A percentile compares a stretch with the other conserved stretches of the same genome.
Conservation (phyloP, 2,329 filamentous ascomycete species). For the Exophiala phaeomuriformis region DNA sequence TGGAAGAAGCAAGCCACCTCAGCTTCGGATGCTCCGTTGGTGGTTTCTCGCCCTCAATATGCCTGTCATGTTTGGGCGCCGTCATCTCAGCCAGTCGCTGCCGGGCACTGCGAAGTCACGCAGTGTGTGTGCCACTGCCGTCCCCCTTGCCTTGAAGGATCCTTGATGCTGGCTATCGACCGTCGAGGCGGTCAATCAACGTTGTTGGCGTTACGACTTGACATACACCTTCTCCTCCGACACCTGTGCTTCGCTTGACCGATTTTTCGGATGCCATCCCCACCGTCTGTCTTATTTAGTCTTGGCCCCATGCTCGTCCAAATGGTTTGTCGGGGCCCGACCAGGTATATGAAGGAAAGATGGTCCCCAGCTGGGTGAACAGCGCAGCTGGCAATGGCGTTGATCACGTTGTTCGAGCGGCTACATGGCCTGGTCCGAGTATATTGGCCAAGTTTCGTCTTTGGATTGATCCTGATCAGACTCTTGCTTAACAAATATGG, state of each 20-base stretch:
- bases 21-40: not conserved
- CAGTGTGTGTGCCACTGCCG: not conserved
- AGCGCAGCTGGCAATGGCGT: not conserved
- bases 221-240: not conserved
- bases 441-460: conserved; percentile 12
- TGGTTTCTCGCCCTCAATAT: not conserved
- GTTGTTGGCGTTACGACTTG: not conserved
- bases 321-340: not conserved
- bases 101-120: not conserved
- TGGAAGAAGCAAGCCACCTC: not conserved
- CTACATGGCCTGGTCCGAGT: not conserved
- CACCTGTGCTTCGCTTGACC: not conserved
- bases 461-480: conserved; percentile 9
- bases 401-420: conserved; percentile 4
- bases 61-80: not conserved
- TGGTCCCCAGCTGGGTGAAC: not conserved
- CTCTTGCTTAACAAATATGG: conserved; percentile 23
- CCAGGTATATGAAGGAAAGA: conserved; percentile 1
- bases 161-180: not conserved
- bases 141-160: not conserved
- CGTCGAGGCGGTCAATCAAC: not conserved
- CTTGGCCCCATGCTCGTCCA: not conserved
- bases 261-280: not conserved
- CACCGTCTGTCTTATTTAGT: not conserved
- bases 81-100: not conserved